Conservation (phyloP, 2,329 filamentous ascomycete genomes). For the Xylariaceae sp. region DNA sequence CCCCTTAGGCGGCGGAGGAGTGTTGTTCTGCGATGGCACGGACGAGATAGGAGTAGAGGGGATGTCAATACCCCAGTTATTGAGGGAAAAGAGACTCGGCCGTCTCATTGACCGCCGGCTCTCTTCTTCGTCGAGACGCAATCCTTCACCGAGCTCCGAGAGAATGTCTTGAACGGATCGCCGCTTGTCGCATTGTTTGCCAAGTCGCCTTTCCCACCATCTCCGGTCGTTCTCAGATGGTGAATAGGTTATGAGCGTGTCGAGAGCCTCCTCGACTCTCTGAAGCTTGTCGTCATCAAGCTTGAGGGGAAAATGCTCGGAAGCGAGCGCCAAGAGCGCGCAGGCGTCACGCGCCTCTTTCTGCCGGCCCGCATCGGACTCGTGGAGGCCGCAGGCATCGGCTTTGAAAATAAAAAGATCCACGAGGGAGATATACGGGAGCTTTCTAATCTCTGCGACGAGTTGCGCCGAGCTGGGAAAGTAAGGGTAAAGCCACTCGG, state of each 20-base stretch:
- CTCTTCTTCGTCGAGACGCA: conserved; percentile 20
- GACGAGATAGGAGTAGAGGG: conserved; percentile 18
- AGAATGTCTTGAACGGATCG: conserved; percentile 21
- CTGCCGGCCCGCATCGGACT: conserved; percentile 17
- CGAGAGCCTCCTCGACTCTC: conserved; percentile 19
- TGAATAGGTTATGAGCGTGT: conserved; percentile 19
- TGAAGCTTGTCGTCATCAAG: conserved; percentile 19
- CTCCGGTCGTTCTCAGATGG: conserved; percentile 12
- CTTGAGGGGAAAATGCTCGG: conserved; percentile 18
- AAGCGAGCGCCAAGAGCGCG: conserved; percentile 17
- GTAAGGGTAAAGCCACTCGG: conserved; percentile 23
- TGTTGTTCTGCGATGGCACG: conserved; percentile 14
- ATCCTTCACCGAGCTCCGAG: conserved; percentile 20
- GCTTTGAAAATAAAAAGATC: conserved; percentile 24
- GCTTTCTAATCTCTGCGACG: conserved; percentile 8
- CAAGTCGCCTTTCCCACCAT: conserved; percentile 21
- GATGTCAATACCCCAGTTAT: conserved; percentile 15
- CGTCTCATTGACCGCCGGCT: conserved; percentile 13
- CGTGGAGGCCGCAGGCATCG: conserved; percentile 21
- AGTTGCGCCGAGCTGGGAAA: conserved; percentile 14
- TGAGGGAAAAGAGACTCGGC: conserved; percentile 20
- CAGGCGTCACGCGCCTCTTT: conserved; percentile 16
- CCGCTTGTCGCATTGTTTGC: conserved; percentile 18
- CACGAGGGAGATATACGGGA: conserved; percentile 20
- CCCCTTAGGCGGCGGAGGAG: conserved; percentile 11